Conservation (phyloP, 1,284 basidiomycete genomes). For the Pisolithus thermaeus region DNA sequence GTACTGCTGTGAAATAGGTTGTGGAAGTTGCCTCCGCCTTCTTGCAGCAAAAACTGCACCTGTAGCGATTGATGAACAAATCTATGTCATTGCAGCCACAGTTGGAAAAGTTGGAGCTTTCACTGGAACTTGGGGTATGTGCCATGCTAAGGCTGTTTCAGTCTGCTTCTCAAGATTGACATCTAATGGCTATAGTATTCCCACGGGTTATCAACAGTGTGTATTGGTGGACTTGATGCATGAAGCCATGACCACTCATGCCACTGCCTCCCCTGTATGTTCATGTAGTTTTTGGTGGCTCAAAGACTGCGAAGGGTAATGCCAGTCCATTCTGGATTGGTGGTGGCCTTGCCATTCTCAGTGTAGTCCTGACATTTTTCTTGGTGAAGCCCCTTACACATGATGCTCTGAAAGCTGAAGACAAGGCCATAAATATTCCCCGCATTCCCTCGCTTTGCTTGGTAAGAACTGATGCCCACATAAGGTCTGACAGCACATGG, state of each 20-base stretch:
- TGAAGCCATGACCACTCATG: constrained; percentile 4
- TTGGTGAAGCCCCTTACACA: constrained; percentile 71
- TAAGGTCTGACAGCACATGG: too few species aligned
- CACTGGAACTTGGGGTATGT: constrained; percentile 71
- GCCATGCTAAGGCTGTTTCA: background rate
- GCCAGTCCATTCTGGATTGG: too few species aligned
- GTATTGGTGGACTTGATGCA: background rate
- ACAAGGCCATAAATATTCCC: too few species aligned
- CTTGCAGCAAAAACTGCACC: too few species aligned
- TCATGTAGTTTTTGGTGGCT: constrained; percentile 55
- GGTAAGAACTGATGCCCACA: too few species aligned
- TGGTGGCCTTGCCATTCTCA: constrained; percentile 64
- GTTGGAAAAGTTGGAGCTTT: constrained; percentile 88
- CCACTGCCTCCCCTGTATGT: background rate
- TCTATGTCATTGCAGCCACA: constrained; percentile 83
- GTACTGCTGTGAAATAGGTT: too few species aligned
- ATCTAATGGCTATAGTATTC: constrained; percentile 5
- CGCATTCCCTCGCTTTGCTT: too few species aligned
- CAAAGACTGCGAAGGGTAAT: constrained; percentile 42
- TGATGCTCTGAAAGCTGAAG: constrained; percentile 79
- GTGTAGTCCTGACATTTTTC: constrained; percentile 67
- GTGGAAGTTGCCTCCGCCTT: too few species aligned
- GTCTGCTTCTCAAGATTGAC: background rate
- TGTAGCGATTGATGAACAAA: constrained; percentile 36
- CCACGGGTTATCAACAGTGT: constrained; percentile 2